A percentile compares a stretch with the other conserved stretches of the same genome.
These are phyloP conservation scores for Moringa oleifera DNA, from an alignment of 345 rosid genomes.

Conservation along the genomic window DNA sequence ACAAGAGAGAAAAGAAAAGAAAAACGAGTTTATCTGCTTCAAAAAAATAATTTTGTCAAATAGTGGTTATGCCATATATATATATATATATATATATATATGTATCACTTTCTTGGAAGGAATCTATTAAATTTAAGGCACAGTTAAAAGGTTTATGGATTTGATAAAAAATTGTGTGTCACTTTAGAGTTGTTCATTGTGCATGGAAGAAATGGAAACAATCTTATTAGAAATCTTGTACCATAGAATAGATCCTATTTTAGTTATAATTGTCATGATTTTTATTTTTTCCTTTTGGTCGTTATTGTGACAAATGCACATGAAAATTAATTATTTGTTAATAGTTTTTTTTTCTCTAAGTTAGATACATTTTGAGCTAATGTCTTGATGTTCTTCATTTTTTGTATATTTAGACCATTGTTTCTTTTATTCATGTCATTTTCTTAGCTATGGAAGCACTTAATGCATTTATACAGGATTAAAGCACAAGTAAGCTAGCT, in stretches of 20 bases:
- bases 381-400: conserved; percentile 38
- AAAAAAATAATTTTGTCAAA: no score
- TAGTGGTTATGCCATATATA: no score
- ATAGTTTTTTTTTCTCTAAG: neutral
- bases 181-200: no score
- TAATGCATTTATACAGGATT: conserved; percentile 97
- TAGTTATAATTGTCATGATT: neutral
- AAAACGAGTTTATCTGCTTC: no score
- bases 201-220: neutral
- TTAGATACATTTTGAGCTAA: conserved; percentile 26
- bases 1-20: no score
- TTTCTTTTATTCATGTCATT: conserved; percentile 98
- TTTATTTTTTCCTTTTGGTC: neutral
- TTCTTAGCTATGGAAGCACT: conserved; percentile 95
- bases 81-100: no score
- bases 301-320: neutral
- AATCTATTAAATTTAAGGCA: no score
- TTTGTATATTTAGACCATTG: conserved; percentile 94
- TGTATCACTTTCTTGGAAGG: no score
- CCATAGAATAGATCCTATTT: neutral
- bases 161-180: no score
- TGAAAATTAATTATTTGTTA: neutral
- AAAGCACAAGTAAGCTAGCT: conserved; percentile 81
- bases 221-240: neutral
- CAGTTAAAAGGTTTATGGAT: no score